phyloP scores from a whole-genome alignment of 305 asterid genomes.

The Lippia alba region DNA sequence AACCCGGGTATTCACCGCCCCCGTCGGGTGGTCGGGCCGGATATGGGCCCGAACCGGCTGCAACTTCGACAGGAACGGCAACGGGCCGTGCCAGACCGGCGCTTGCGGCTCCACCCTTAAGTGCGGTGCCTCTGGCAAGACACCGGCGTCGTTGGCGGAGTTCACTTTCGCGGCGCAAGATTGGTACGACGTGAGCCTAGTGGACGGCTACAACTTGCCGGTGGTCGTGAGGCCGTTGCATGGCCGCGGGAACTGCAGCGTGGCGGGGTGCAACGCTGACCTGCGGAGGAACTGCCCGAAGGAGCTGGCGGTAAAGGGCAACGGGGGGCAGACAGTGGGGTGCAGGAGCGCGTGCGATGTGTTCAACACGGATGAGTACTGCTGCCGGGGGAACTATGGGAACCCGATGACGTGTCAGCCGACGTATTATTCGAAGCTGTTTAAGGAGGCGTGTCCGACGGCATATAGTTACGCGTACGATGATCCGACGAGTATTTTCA shows the following conservation, averaged over 20 bases:
- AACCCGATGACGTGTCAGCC: slow-evolving; percentile 75
- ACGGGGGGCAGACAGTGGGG: slow-evolving; percentile 59
- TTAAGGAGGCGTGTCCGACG: slow-evolving; percentile 74
- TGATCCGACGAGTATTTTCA: slow-evolving; percentile 80
- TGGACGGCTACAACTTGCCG: slow-evolving; percentile 88
- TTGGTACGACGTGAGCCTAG: slow-evolving; percentile 89
- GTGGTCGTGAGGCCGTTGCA: slow-evolving; percentile 63
- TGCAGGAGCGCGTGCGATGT: slow-evolving; percentile 96
- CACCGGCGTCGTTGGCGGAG: slow-evolving; percentile 86
- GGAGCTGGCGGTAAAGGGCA: slow-evolving; percentile 58
- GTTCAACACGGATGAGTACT: slow-evolving; percentile 83
- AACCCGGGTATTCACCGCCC: slow-evolving; percentile 65
- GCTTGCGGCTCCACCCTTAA: slow-evolving; percentile 70
- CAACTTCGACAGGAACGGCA: slow-evolving; percentile 71
- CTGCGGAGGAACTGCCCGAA: slow-evolving; percentile 64
- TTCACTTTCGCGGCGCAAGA: slow-evolving; percentile 63
- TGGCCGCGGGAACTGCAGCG: slow-evolving; percentile 74
- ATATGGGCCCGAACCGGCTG: slow-evolving; percentile 93
- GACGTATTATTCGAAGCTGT: slow-evolving; percentile 67
- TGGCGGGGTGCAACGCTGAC: slow-evolving; percentile 81
- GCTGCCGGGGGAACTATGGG: slow-evolving; percentile 76
- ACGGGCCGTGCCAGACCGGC: slow-evolving; percentile 79
- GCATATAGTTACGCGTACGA: slow-evolving; percentile 93
- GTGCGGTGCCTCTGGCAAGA: slow-evolving; percentile 63
- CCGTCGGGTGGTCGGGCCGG: slow-evolving; percentile 77